Base-by-base conservation (phyloP, 1,139 yeast genomes). In the Insectozyma bohioensis region DNA sequence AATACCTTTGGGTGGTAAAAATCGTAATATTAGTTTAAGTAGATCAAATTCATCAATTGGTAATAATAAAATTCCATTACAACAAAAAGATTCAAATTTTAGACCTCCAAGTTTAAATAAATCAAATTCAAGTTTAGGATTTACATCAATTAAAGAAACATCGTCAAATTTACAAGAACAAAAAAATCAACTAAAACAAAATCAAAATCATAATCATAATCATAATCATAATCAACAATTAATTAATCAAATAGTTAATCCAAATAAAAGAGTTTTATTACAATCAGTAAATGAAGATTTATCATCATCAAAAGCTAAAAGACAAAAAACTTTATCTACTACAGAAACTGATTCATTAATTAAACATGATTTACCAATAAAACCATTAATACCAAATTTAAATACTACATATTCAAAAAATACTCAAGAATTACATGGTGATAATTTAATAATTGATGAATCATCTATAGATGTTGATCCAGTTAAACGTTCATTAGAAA, bases 1-100 rank as follows among this genome's bases (percentile, higher is more conserved):
- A 43, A 57, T 72, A 1, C 78, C 79, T 0, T 58, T 73, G 37
- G 75, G 76, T 3, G 77, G 77, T 2, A 73, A 73, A 44, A 72
- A 68, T 46, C 64, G 57, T 34, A 72, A 72, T 46, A 45, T 46
- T 18, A 41, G 42, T 20, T 52, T 67, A 39, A 58, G 52, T 31
- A 51, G 71, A 37, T 64, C 72, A 3, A 58, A 61, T 31, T 52
- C 69, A 9, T 47, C 56, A 12, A 38, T 62, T 19, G 48, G 36
- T 20, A 9, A 35, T 6, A 34, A 22, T 7, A 26, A 22, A 5
- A 9, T 20, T 12, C 22, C 32, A 11, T 13, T 24, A 7, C 35
- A 29, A 22, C 6, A 23, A 12, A 22, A 12, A 25, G 23, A 26
- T 9, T 17, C 25, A 4, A 31, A 22, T 14, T 23, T 24, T 22